Base-by-base conservation (phyloP, 1,284 basidiomycete species). In the Malassezia vespertilionis region DNA sequence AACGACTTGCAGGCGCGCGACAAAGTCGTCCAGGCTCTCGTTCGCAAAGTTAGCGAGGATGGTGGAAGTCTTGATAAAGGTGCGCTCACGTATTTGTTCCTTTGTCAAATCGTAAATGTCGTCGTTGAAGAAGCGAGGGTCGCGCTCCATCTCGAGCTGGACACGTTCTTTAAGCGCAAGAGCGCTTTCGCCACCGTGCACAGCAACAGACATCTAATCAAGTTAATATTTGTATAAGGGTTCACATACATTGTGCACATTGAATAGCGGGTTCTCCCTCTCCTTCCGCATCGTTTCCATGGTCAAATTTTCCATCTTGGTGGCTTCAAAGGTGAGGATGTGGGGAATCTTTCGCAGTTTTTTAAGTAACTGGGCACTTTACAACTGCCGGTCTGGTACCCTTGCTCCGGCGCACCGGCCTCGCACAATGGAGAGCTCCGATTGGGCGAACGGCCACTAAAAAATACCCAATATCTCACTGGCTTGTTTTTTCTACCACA, bases 61-160 rank as follows among this genome's bases (percentile, higher is more conserved):
- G 26, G 53, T 37, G 17, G 44, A 45, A 28, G 58, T 58, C 44
- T 59, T 59, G 24, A 39, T 35, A 32, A 58, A 61, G 42, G 67
- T 70, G 18, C 65, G 60, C 49, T 66, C 61, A 33, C 77, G 62
- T 6, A 78, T 63, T 60, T 78, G 71, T 41, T 76, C 76, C 63
- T 77, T 77, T 31, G 73, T 71, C 10, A 79, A 61, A 60, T 78
- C 77, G 58, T 78, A 76, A 41, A 78, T 75, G 66, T 78, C 77
- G 33, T 70, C 72, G 22, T 75, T 68, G 58, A 73, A 72, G 72
- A 77, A 77, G n/a, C 74, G 71, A 6, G 75, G 75, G 60, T 76
- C 73, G 31, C 76, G 68, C 14, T 74, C 73, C 41, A 74, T 71
- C 64, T 77, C 76, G 18, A 72, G 72, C 75, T 76, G 76, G 60